Evolutionary conservation across 2,329 filamentous ascomycete genomes (phyloP).

Genomic region (Xylariaceae sp.): DNA sequence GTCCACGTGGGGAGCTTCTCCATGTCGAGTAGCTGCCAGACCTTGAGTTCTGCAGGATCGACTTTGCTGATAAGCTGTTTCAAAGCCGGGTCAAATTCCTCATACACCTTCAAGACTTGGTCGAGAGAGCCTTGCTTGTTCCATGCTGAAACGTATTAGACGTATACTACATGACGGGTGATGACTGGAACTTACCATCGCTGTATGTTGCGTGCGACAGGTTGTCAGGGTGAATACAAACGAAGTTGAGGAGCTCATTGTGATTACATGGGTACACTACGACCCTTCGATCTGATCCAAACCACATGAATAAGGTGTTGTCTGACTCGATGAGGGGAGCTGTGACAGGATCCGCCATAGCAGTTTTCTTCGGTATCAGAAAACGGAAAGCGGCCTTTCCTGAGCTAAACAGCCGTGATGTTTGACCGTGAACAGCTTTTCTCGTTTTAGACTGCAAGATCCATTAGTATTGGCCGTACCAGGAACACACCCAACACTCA

Average conservation of each 20-base stretch:
- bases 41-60: conserved; percentile 41
- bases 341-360: conserved; percentile 30
- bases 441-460: conserved; percentile 24
- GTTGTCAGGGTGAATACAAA: conserved; percentile 46
- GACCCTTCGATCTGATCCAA: conserved; percentile 36
- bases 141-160: conserved; percentile 31
- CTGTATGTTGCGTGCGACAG: conserved; percentile 30
- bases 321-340: conserved; percentile 25
- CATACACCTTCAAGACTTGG: conserved; percentile 33
- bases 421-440: conserved; percentile 38
- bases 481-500: conserved; percentile 3
- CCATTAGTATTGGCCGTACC: neutral
- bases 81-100: conserved; percentile 39
- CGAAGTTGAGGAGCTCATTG: conserved; percentile 43
- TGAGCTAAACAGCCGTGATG: conserved; percentile 33
- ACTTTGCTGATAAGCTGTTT: conserved; percentile 37
- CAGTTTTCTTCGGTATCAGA: conserved; percentile 37
- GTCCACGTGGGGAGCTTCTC: conserved; percentile 51
- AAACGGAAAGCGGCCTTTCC: conserved; percentile 57
- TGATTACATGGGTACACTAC: conserved; percentile 44
- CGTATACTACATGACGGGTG: neutral
- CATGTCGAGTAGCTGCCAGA: conserved; percentile 62
- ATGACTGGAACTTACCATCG: conserved; percentile 24
- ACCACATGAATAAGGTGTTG: conserved; percentile 35
- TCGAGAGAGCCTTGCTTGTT: conserved; percentile 32